These are phyloP conservation scores for Neonectria neomacrospora DNA, from an alignment of 2,329 filamentous ascomycete species.

Conservation along the genomic window DNA sequence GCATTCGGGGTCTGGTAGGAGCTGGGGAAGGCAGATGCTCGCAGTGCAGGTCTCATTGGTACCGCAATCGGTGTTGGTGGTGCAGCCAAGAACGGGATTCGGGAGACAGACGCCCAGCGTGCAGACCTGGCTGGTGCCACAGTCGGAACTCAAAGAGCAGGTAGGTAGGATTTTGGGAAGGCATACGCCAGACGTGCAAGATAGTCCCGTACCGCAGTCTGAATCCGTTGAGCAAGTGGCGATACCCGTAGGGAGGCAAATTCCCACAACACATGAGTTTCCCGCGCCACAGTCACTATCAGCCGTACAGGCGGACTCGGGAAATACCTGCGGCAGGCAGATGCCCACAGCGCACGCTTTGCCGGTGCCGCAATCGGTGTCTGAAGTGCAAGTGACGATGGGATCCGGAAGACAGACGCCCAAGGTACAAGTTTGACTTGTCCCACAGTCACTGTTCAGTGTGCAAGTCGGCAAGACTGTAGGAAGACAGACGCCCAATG, in stretches of 20 bases:
- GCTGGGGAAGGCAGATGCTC: constrained; percentile 4
- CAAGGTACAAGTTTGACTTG: neutral
- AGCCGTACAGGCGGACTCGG: neutral
- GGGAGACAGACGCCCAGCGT: neutral
- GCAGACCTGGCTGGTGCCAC: neutral
- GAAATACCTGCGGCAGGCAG: neutral
- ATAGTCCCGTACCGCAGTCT: neutral
- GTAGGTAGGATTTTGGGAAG: neutral
- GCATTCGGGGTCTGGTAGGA: neutral
- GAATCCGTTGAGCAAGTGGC: neutral
- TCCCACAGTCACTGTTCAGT: neutral
- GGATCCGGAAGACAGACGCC: neutral
- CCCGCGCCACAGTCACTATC: neutral
- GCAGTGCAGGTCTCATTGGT: constrained; percentile 3
- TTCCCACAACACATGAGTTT: neutral
- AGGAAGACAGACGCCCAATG: neutral
- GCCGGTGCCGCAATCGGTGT: neutral
- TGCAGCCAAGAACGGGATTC: neutral
- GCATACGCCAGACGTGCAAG: neutral
- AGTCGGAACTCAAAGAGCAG: neutral
- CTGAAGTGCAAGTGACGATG: neutral
- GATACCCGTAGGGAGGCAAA: neutral
- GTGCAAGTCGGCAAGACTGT: neutral
- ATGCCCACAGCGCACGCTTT: constrained; percentile 5
- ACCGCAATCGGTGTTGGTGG: neutral